These are phyloP conservation scores for Mucor velutinosus DNA, from an alignment of 371 early-diverging fungal genomes.

Conservation along the genomic window DNA sequence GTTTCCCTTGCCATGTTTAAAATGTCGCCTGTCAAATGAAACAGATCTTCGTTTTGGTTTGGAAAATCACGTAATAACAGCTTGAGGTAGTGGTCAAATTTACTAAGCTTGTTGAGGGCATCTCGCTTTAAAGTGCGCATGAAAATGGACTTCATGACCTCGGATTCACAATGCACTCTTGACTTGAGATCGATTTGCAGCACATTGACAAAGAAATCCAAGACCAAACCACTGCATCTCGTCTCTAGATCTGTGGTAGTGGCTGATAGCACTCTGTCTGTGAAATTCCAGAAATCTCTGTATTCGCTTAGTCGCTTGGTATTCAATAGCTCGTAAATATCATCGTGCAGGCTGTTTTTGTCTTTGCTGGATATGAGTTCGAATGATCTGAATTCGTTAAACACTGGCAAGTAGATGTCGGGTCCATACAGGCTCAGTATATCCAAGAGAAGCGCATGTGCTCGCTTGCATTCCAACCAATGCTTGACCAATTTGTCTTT, in stretches of 20 bases:
- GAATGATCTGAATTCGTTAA: slow-evolving; percentile 19
- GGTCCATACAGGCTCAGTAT: slow-evolving; percentile 21
- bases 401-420: slow-evolving; percentile 12
- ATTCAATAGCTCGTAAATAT: slow-evolving; percentile 13
- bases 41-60: neutral
- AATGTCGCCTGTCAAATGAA: slow-evolving; percentile 10
- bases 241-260: slow-evolving; percentile 1
- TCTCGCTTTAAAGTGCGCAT: slow-evolving; percentile 10
- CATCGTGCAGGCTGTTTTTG: slow-evolving; percentile 3
- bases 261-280: slow-evolving; percentile 1
- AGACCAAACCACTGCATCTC: slow-evolving; percentile 11
- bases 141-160: slow-evolving; percentile 14
- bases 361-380: neutral
- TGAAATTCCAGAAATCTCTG: slow-evolving; percentile 19
- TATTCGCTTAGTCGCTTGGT: slow-evolving; percentile 11
- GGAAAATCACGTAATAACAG: slow-evolving; percentile 12
- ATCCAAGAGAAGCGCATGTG: slow-evolving; percentile 19
- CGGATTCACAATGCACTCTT: neutral
- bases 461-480: slow-evolving; percentile 20
- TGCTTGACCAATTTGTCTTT: slow-evolving; percentile 1
- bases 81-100: slow-evolving; percentile 15
- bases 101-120: neutral
- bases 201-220: slow-evolving; percentile 25
- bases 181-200: slow-evolving; percentile 20
- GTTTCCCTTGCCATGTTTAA: slow-evolving; percentile 21